Percentiles rank a stretch among this genome's conserved stretches.
Conservation (phyloP, 192 early-diverging fungal genomes). For the Gamsiella multidivaricata region DNA sequence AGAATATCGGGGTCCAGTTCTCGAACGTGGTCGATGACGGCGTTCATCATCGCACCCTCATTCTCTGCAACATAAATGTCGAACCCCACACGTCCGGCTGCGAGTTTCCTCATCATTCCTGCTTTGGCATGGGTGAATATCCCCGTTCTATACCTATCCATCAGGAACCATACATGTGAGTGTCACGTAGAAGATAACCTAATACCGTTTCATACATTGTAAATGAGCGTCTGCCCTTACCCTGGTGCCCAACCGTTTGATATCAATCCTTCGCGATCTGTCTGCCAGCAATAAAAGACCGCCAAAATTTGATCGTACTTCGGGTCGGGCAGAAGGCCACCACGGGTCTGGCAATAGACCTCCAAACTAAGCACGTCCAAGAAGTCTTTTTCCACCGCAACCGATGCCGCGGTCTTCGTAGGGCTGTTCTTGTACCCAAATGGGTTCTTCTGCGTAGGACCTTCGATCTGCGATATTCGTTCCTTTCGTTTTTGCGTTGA, state of each 20-base stretch:
- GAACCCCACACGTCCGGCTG: conserved; percentile 38
- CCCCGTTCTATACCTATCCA: conserved; percentile 63
- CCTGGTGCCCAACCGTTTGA: conserved; percentile 63
- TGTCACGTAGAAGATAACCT: neutral
- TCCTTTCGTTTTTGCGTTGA: conserved; percentile 33
- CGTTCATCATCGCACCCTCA: conserved; percentile 71
- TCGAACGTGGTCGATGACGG: conserved; percentile 65
- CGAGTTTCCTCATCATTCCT: conserved; percentile 40
- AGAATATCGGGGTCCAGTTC: conserved; percentile 87
- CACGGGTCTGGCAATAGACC: conserved; percentile 66
- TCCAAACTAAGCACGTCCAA: conserved; percentile 73
- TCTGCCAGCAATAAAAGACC: conserved; percentile 78
- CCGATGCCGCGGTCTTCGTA: conserved; percentile 56
- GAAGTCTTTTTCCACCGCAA: conserved; percentile 56
- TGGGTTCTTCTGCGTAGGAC: conserved; percentile 69
- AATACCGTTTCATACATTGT: too few relatives aligned
- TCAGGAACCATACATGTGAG: neutral
- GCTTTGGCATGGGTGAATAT: conserved; percentile 57
- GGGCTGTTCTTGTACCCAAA: conserved; percentile 75
- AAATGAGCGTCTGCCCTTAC: conserved; percentile 24
- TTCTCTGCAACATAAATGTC: conserved; percentile 54
- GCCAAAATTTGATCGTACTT: conserved; percentile 66
- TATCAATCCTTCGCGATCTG: conserved; percentile 51
- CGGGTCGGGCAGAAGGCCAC: conserved; percentile 74
- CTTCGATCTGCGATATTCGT: conserved; percentile 63